Evolutionary conservation across 306 rosid genomes (phyloP).

Genomic region (Cicer bijugum): DNA sequence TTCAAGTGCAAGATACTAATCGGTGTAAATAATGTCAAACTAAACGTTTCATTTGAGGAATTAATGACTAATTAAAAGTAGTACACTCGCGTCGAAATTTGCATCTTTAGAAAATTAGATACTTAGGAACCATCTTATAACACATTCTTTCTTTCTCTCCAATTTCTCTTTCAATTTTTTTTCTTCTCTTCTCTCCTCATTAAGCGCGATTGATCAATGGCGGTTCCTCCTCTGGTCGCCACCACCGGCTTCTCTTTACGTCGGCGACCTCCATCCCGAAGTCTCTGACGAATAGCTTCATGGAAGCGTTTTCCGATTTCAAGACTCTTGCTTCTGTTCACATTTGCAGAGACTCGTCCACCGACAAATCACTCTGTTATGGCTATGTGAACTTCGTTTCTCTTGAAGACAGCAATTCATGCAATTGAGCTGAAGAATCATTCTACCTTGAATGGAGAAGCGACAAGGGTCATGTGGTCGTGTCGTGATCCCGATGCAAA

Average conservation of each 20-base stretch:
- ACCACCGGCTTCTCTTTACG: conserved; percentile 63
- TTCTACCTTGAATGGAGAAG: conserved; percentile 61
- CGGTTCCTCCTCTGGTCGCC: conserved; percentile 51
- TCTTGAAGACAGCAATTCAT: conserved; percentile 63
- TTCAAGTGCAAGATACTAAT: not conserved
- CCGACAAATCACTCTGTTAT: conserved; percentile 76
- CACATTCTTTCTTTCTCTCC: not conserved
- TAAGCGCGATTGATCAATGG: conserved; percentile 53
- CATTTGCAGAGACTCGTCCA: conserved; percentile 60
- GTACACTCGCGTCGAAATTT: no score
- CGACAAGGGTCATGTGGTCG: conserved; percentile 84
- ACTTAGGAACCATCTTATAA: no score
- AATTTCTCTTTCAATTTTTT: not conserved
- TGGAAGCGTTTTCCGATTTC: conserved; percentile 57
- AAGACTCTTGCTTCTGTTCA: conserved; percentile 60
- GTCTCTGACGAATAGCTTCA: conserved; percentile 56
- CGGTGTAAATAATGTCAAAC: not conserved
- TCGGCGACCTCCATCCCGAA: conserved; percentile 76
- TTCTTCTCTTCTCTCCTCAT: not conserved
- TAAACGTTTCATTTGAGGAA: no score
- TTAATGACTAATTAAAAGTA: no score
- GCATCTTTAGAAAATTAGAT: no score
- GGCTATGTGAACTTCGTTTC: conserved; percentile 75
- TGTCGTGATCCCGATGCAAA: conserved; percentile 76
- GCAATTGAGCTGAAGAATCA: conserved; percentile 71